These are phyloP conservation scores for Ascochyta clinopodiicola DNA, from an alignment of 2,329 filamentous ascomycete species.

Conservation along the genomic window DNA sequence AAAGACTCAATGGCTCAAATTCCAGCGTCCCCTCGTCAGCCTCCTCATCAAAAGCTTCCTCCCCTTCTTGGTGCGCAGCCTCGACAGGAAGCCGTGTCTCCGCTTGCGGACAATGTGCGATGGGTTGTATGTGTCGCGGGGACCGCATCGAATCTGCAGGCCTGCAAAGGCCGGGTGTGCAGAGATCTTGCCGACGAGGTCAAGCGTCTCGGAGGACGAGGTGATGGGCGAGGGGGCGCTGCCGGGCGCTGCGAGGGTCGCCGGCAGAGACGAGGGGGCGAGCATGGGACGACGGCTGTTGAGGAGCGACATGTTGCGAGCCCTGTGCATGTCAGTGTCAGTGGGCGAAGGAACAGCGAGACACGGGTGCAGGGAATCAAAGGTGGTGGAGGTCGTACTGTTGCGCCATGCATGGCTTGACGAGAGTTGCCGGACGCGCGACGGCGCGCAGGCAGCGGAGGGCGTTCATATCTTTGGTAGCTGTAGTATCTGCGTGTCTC, in stretches of 20 bases:
- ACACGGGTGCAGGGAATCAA: too few relatives aligned
- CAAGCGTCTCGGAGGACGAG: slow-evolving; percentile 34
- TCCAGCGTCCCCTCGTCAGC: slow-evolving; percentile 59
- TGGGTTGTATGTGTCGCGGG: slow-evolving; percentile 65
- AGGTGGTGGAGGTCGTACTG: slow-evolving; percentile 26
- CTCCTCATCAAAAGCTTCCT: slow-evolving; percentile 61
- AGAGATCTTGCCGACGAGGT: slow-evolving; percentile 46
- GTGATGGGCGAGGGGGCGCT: slow-evolving; percentile 19
- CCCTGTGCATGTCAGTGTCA: slow-evolving; percentile 1
- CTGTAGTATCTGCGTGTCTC: slow-evolving; percentile 2
- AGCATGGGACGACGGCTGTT: slow-evolving; percentile 36
- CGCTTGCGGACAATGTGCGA: slow-evolving; percentile 67
- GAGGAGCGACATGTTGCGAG: slow-evolving; percentile 36
- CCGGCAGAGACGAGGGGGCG: slow-evolving; percentile 22
- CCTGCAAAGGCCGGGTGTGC: slow-evolving; percentile 45
- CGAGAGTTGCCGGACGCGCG: slow-evolving; percentile 30
- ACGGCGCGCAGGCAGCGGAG: slow-evolving; percentile 39
- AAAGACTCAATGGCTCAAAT: slow-evolving; percentile 39
- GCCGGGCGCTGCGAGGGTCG: slow-evolving; percentile 27
- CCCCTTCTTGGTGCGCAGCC: slow-evolving; percentile 61
- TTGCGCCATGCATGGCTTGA: slow-evolving; percentile 31
- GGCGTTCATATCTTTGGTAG: slow-evolving; percentile 38
- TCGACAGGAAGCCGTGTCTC: slow-evolving; percentile 64
- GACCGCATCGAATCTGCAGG: slow-evolving; percentile 54
- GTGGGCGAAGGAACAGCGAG: background rate